phyloP scores from a whole-genome alignment of 2,329 filamentous ascomycete genomes.

The Acrodontium crateriforme region DNA sequence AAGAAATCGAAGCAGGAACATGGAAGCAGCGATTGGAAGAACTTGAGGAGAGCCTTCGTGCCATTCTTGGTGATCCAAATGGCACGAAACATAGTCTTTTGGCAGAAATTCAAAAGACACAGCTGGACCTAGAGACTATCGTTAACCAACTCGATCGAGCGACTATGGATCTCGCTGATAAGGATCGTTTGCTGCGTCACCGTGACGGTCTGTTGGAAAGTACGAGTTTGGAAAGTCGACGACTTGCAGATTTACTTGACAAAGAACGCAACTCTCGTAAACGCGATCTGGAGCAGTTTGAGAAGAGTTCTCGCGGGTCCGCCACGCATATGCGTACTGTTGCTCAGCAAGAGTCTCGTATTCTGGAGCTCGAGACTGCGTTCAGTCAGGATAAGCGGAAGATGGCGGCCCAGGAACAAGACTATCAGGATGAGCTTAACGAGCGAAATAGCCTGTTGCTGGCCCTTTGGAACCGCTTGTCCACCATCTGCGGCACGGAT shows the following conservation, averaged over 20 bases:
- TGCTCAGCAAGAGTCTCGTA: slow-evolving; percentile 69
- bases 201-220: slow-evolving; percentile 80
- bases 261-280: slow-evolving; percentile 77
- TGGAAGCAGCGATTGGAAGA: slow-evolving; percentile 88
- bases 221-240: slow-evolving; percentile 72
- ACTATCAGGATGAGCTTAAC: slow-evolving; percentile 71
- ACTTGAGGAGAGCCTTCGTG: slow-evolving; percentile 74
- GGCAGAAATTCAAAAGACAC: slow-evolving; percentile 69
- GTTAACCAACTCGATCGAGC: slow-evolving; percentile 68
- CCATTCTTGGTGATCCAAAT: slow-evolving; percentile 75
- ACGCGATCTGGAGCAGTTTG: slow-evolving; percentile 75
- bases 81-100: slow-evolving; percentile 76
- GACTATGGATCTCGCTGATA: slow-evolving; percentile 69
- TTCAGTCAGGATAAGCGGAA: slow-evolving; percentile 66
- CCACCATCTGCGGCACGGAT: slow-evolving; percentile 72
- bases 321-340: slow-evolving; percentile 78
- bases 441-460: slow-evolving; percentile 84
- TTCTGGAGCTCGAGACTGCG: slow-evolving; percentile 72
- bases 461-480: slow-evolving; percentile 79
- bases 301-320: slow-evolving; percentile 76
- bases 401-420: slow-evolving; percentile 60
- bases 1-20: slow-evolving; percentile 76
- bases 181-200: slow-evolving; percentile 78
- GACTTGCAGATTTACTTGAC: slow-evolving; percentile 75
- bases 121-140: slow-evolving; percentile 74